Evolutionary conservation across 139 green algal species (phyloP).

Genomic region (Klebsormidium nitens): DNA sequence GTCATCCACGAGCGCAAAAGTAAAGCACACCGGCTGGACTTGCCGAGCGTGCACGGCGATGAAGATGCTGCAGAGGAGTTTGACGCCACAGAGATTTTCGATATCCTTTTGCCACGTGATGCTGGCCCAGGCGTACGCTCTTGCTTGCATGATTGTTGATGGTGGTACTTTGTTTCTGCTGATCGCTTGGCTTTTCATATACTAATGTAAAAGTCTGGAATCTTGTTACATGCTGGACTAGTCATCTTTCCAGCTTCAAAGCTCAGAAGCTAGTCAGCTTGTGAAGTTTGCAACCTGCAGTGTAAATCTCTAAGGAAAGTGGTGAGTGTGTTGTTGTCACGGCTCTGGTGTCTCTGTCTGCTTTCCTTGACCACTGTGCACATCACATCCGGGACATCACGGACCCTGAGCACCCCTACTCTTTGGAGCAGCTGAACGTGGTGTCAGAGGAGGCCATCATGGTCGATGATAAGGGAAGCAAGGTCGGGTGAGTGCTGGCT

Average conservation of each 20-base stretch:
- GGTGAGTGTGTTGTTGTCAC: background rate
- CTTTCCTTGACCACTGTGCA: conserved; percentile 3
- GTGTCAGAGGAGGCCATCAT: conserved; percentile 42
- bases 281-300: background rate
- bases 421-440: conserved; percentile 86
- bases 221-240: background rate
- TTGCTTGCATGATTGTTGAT: background rate
- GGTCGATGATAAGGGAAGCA: conserved; percentile 31
- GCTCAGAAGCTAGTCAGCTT: background rate
- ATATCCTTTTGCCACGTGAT: conserved; percentile 23
- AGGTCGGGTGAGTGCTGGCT: conserved; percentile 8
- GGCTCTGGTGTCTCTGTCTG: background rate
- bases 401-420: conserved; percentile 97
- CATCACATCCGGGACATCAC: conserved; percentile 72
- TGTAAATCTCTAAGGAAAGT: background rate
- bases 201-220: background rate
- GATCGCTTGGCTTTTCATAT: background rate
- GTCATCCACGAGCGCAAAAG: conserved; percentile 5
- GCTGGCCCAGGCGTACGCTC: background rate
- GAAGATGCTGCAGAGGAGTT: conserved; percentile 4
- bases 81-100: conserved; percentile 10
- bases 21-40: background rate
- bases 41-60: background rate
- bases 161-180: background rate
- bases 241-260: background rate